These are phyloP conservation scores for Colletotrichum truncatum DNA, from an alignment of 2,329 filamentous ascomycete species.

Conservation along the genomic window DNA sequence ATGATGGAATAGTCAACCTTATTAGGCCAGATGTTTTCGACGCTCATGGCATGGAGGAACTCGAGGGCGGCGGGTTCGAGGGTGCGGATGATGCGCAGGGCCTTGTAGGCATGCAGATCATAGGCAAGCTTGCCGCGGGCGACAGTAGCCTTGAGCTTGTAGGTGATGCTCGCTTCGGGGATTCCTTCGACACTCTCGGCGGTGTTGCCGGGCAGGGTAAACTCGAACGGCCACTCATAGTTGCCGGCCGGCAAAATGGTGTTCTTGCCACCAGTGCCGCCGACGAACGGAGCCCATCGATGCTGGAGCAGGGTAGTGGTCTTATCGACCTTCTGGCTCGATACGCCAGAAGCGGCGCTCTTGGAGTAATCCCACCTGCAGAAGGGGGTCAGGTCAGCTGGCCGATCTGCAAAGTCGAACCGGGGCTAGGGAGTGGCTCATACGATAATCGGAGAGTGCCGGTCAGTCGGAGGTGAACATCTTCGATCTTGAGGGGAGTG, in stretches of 20 bases:
- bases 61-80: slow-evolving; percentile 80
- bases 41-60: slow-evolving; percentile 88
- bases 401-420: slow-evolving; percentile 1
- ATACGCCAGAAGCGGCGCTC: slow-evolving; percentile 65
- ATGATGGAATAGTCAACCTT: slow-evolving; percentile 97
- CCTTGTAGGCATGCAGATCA: slow-evolving; percentile 83
- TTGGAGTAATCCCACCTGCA: slow-evolving; percentile 61
- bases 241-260: slow-evolving; percentile 75
- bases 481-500: slow-evolving; percentile 74
- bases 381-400: slow-evolving; percentile 10
- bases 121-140: slow-evolving; percentile 88
- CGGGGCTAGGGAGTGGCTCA: slow-evolving; percentile 42
- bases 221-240: slow-evolving; percentile 85
- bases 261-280: slow-evolving; percentile 62
- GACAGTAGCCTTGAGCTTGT: slow-evolving; percentile 90
- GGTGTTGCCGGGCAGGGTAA: slow-evolving; percentile 74
- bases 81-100: slow-evolving; percentile 80
- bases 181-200: slow-evolving; percentile 94
- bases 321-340: slow-evolving; percentile 67
- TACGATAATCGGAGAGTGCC: slow-evolving; percentile 77
- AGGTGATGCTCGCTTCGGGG: slow-evolving; percentile 85
- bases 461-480: slow-evolving; percentile 76
- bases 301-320: slow-evolving; percentile 71
- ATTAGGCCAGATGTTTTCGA: slow-evolving; percentile 97
- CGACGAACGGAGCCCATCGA: slow-evolving; percentile 74